A percentile compares a stretch with the other conserved stretches of the same genome.
Evolutionary conservation across 164 flowering plant species (phyloP).

Genomic region (Annona squamosa): DNA sequence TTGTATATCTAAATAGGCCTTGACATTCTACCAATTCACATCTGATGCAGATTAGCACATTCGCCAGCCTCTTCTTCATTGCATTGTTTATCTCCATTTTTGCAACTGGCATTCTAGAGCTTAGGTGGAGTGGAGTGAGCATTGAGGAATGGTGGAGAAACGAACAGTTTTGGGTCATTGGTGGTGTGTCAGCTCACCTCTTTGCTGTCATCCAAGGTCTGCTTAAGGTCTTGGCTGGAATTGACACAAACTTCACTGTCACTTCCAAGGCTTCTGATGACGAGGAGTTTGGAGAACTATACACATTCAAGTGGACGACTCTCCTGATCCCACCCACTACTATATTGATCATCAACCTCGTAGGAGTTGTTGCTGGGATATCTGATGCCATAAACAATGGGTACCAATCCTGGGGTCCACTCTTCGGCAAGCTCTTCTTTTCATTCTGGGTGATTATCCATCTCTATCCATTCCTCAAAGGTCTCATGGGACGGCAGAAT

Average conservation of each 20-base stretch:
- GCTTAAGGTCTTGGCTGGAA: constrained; percentile 65
- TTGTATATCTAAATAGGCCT: not conserved
- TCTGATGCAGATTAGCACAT: constrained; percentile 68
- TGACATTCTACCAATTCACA: not conserved
- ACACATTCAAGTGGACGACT: constrained; percentile 80
- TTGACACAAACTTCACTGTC: constrained; percentile 80
- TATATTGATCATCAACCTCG: constrained; percentile 65
- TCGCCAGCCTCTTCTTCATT: constrained; percentile 79
- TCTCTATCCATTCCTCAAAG: constrained; percentile 87
- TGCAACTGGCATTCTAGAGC: constrained; percentile 75
- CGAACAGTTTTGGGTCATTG: constrained; percentile 92
- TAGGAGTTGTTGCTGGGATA: constrained; percentile 80
- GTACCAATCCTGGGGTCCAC: constrained; percentile 76
- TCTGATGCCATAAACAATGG: constrained; percentile 93
- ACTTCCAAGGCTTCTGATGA: constrained; percentile 72
- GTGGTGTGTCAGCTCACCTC: constrained; percentile 77
- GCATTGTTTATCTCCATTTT: constrained; percentile 71
- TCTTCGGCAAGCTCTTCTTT: constrained; percentile 81
- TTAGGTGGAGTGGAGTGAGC: constrained; percentile 88
- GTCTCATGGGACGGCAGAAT: constrained; percentile 86
- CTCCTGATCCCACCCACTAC: constrained; percentile 84
- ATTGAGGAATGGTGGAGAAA: constrained; percentile 94
- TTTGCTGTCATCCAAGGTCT: constrained; percentile 81
- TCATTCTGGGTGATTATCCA: constrained; percentile 83
- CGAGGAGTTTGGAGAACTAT: constrained; percentile 72